These are phyloP conservation scores for Lagenidium sp. DNA, from an alignment of 352 stramenopile species.

Conservation along the genomic window DNA sequence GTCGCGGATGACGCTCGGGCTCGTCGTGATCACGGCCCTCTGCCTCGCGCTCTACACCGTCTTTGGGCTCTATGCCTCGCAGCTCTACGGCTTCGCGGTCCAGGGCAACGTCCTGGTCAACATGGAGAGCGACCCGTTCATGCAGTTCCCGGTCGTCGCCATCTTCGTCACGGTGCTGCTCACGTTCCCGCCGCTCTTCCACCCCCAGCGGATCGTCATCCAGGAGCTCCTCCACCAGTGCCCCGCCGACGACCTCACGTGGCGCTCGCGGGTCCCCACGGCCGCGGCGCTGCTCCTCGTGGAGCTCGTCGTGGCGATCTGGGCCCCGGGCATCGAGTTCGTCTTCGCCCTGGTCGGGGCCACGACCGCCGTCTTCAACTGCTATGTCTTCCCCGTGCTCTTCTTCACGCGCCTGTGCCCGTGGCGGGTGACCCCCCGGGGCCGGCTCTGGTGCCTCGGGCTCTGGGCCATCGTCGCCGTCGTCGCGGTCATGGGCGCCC, in stretches of 20 bases:
- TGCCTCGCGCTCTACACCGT: constrained; percentile 13
- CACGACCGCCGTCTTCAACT: constrained; percentile 17
- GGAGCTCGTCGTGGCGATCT: constrained; percentile 11
- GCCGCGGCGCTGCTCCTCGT: constrained; percentile 5
- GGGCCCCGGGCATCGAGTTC: constrained; percentile 17
- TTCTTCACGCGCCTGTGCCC: constrained; percentile 14
- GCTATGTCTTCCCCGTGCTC: constrained; percentile 17
- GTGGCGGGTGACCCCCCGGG: constrained; percentile 2
- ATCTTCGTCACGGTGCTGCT: constrained; percentile 20
- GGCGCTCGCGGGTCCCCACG: constrained; percentile 1
- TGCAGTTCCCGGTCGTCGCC: constrained; percentile 16
- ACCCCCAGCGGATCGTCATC: constrained; percentile 11
- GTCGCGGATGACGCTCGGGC: constrained; percentile 4
- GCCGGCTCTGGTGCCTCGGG: neutral
- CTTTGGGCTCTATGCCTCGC: constrained; percentile 10
- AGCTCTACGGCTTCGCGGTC: constrained; percentile 12
- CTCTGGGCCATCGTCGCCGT: constrained; percentile 6
- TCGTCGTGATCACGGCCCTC: constrained; percentile 8
- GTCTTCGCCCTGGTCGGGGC: constrained; percentile 17
- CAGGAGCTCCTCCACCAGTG: constrained; percentile 7
- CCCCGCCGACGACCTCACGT: neutral
- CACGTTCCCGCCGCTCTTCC: constrained; percentile 23
- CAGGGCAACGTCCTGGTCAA: constrained; percentile 24
- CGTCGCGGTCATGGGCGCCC: constrained; percentile 2
- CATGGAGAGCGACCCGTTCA: constrained; percentile 14